A percentile compares a stretch with the other conserved stretches of the same genome.
These are phyloP conservation scores for Nicotiana rustica DNA, from an alignment of 305 asterid species.

Conservation along the genomic window DNA sequence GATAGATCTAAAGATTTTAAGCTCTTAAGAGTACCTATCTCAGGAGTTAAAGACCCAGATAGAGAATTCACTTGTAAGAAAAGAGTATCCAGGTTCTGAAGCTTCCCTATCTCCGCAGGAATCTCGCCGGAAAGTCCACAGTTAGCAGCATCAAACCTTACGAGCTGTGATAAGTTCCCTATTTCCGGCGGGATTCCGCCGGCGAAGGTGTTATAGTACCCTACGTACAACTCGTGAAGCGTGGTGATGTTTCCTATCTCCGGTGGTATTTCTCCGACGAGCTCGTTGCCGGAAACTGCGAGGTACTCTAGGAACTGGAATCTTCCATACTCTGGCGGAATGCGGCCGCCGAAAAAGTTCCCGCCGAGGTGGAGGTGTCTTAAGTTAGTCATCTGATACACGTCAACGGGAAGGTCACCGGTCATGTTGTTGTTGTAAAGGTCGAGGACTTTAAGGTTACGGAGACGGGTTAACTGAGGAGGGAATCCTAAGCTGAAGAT, in stretches of 20 bases:
- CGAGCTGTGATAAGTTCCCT: constrained; percentile 66
- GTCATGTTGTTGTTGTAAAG: constrained; percentile 81
- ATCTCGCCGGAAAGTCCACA: constrained; percentile 81
- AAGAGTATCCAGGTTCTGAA: constrained; percentile 78
- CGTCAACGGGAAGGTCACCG: constrained; percentile 67
- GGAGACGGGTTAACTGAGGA: constrained; percentile 50
- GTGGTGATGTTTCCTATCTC: constrained; percentile 68
- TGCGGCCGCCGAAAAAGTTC: constrained; percentile 65
- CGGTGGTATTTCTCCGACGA: constrained; percentile 68
- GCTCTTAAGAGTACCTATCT: constrained; percentile 68
- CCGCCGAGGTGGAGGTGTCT: constrained; percentile 85
- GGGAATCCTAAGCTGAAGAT: constrained; percentile 67
- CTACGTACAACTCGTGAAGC: constrained; percentile 74
- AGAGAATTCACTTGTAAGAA: constrained; percentile 81
- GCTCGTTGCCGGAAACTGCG: constrained; percentile 83
- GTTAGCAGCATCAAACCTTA: constrained; percentile 74
- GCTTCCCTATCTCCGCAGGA: constrained; percentile 70
- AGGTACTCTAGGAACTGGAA: constrained; percentile 69
- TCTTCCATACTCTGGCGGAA: constrained; percentile 70
- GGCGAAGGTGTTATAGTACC: constrained; percentile 70
- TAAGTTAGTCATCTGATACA: constrained; percentile 53
- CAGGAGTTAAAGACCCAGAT: constrained; percentile 64
- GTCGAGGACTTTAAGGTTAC: constrained; percentile 68
- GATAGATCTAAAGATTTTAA: constrained; percentile 89
- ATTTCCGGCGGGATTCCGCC: constrained; percentile 87